These are phyloP conservation scores for Cucumis hystrix DNA, from an alignment of 306 rosid genomes.

Conservation along the genomic window DNA sequence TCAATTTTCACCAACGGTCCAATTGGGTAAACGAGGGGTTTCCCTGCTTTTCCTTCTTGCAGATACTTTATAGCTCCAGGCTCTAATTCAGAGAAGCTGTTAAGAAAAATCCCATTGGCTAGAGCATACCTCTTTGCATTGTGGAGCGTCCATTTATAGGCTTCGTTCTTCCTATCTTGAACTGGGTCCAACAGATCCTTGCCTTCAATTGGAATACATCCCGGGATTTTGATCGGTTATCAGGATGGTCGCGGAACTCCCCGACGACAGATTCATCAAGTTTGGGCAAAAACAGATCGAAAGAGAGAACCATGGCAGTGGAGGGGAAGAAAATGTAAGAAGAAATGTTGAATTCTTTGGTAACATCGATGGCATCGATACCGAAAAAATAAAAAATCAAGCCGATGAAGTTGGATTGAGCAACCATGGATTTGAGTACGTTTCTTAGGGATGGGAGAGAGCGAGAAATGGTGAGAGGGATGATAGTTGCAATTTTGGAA, in stretches of 20 bases:
- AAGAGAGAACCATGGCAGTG: constrained; percentile 27
- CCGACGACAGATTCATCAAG: constrained; percentile 24
- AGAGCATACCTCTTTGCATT: constrained; percentile 22
- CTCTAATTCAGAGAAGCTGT: constrained; percentile 53
- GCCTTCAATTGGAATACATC: constrained; percentile 39
- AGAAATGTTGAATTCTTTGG: constrained; percentile 24
- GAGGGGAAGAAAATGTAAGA: constrained; percentile 37
- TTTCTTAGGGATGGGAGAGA: constrained; percentile 12
- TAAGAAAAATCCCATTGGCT: constrained; percentile 41
- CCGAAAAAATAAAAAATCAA: constrained; percentile 43
- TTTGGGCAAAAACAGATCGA: constrained; percentile 26
- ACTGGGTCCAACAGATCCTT: constrained; percentile 35
- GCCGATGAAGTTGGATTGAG: constrained; percentile 8
- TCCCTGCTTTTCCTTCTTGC: constrained; percentile 16
- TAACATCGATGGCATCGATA: constrained; percentile 46
- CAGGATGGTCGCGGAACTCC: constrained; percentile 31
- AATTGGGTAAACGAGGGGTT: constrained; percentile 39
- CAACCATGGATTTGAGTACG: neutral
- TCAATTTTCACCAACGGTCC: constrained; percentile 39
- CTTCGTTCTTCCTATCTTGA: constrained; percentile 46
- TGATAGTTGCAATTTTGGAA: too few species aligned
- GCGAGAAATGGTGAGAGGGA: too few species aligned
- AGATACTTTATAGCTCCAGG: constrained; percentile 23
- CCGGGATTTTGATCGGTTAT: constrained; percentile 46
- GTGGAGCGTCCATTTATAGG: constrained; percentile 35